Base-by-base conservation (phyloP, 2,329 filamentous ascomycete genomes). In the Zymoseptoria pseudotritici region DNA sequence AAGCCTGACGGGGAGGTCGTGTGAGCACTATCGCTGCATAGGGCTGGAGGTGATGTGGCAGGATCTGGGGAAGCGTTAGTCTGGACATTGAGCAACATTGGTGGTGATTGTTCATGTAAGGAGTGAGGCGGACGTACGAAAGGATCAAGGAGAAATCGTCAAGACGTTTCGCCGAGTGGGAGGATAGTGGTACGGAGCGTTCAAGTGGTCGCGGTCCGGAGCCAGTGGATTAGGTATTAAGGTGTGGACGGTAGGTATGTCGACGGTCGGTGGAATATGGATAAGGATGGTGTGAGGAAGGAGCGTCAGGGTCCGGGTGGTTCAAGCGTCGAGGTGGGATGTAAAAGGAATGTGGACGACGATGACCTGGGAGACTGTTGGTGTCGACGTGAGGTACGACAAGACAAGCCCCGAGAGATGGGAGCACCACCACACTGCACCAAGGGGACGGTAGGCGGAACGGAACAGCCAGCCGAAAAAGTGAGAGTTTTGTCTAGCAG, bases 261-360 rank as follows among this genome's bases (percentile, higher is more conserved):
- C 36, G 64, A 60, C 54, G 57, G 62, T 60, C 59, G 61, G 58
- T 65, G 54, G 61, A 58, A 61, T 65, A 65, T 60, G 61, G 63
- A 65, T 67, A 61, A n/a, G 50, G 61, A 64, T 58, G 59, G 58
- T 65, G 63, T 55, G 61, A 54, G 55, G 59, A 55, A 61, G 54
- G 62, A 57, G 22, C 56, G 55, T 65, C 69, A 70, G 65, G 70
- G 67, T 70, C 67, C 63, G 65, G 52, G 19, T 53, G 29, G 69
- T 61, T 63, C 66, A 61, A 64, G 67, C 68, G 68, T 68, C 66
- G 59, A 68, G 36, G 70, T 69, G 65, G 69, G 69, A 69, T 67
- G 68, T 67, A 68, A 46, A 71, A 71, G 61, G 70, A 72, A 61
- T 59, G 66, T 69, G 63, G 63, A 65, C 65, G 68, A 66, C 62